Conservation (phyloP, 2,329 filamentous ascomycete genomes). For the Trichoderma koningiopsis region DNA sequence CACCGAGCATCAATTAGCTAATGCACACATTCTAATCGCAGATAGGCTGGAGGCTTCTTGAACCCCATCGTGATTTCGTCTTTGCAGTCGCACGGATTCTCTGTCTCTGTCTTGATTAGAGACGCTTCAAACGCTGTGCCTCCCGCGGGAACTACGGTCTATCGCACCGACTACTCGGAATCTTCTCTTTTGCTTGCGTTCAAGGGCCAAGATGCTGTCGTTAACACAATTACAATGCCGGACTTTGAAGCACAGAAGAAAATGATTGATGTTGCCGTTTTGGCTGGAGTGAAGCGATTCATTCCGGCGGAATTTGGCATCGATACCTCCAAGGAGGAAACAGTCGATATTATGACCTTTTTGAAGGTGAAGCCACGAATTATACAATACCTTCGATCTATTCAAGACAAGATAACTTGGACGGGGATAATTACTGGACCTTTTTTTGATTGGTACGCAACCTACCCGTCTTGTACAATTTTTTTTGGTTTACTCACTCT, state of each 20-base stretch:
- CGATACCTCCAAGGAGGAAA: constrained; percentile 6
- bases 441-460: constrained; percentile 6
- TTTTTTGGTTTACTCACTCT: not conserved
- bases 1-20: not conserved
- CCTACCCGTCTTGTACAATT: not conserved
- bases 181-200: not conserved
- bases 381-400: not conserved
- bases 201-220: constrained; percentile 1
- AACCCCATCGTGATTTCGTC: not conserved
- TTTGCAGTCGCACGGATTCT: not conserved
- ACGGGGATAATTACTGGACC: not conserved
- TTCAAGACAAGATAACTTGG: not conserved
- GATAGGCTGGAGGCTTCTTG: not conserved
- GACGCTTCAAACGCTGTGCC: not conserved
- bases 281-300: constrained; percentile 1
- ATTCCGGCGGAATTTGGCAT: not conserved
- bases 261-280: constrained; percentile 9
- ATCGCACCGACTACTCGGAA: not conserved
- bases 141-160: not conserved
- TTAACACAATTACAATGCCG: constrained; percentile 12
- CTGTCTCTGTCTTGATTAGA: constrained; percentile 6
- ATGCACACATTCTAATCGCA: not conserved
- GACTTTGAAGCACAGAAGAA: constrained; percentile 4
- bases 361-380: not conserved
- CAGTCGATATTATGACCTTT: constrained; percentile 4